Conservation (phyloP, 352 stramenopile species). For the Aphanomyces euteiches region DNA sequence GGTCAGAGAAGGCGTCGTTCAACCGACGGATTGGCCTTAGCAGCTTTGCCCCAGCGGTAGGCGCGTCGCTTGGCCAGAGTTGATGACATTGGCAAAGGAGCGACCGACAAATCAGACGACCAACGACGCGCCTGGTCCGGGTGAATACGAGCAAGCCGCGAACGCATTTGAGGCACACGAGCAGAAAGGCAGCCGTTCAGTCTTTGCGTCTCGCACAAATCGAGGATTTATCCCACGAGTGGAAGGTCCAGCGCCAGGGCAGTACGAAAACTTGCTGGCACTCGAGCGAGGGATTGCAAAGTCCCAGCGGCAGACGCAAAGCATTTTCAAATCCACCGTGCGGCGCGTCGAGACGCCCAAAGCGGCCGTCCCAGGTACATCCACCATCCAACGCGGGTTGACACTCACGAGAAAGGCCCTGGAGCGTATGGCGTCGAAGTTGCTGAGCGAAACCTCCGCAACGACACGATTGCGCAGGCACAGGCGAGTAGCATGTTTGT, state of each 20-base stretch:
- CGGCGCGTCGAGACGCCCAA: constrained; percentile 44
- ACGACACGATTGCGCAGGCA: constrained; percentile 58
- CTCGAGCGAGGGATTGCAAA: constrained; percentile 35
- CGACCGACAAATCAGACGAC: constrained; percentile 19
- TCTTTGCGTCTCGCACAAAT: constrained; percentile 59
- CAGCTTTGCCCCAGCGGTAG: constrained; percentile 57
- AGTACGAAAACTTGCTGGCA: constrained; percentile 66
- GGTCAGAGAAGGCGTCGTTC: constrained; percentile 42
- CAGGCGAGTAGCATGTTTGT: constrained; percentile 66
- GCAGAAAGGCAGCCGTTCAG: constrained; percentile 42
- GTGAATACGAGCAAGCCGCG: constrained; percentile 23
- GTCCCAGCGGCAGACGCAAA: constrained; percentile 39
- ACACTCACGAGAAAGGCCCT: constrained; percentile 41
- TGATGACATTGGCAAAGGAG: constrained; percentile 12
- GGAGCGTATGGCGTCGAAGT: constrained; percentile 66
- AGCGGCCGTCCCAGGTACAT: constrained; percentile 14
- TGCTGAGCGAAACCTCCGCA: constrained; percentile 56
- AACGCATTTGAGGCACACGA: background rate
- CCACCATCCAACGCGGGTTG: background rate
- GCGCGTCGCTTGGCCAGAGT: background rate
- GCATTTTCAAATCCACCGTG: constrained; percentile 63
- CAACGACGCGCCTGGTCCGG: constrained; percentile 23
- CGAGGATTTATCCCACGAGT: constrained; percentile 47
- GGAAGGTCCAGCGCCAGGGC: constrained; percentile 55
- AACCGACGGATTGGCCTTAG: constrained; percentile 70